phyloP scores from a whole-genome alignment of 495 filamentous ascomycete species.

The Mytilinidion resinicola region DNA sequence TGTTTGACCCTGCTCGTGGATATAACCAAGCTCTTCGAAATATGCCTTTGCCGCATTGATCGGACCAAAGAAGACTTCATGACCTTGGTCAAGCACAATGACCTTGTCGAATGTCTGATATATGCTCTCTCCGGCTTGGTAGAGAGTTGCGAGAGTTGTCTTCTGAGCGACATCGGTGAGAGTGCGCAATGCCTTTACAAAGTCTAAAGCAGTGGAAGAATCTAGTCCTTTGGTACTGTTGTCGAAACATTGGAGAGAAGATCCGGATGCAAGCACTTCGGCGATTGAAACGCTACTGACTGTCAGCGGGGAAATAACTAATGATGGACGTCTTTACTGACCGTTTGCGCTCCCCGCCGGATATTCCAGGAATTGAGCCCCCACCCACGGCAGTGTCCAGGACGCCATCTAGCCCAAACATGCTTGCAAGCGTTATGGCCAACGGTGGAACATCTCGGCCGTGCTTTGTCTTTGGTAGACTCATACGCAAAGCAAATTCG shows the following conservation, averaged over 20 bases:
- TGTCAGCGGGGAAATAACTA: too few relatives aligned
- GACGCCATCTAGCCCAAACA: conserved; percentile 69
- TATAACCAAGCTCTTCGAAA: conserved; percentile 57
- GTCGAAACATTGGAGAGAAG: conserved; percentile 57
- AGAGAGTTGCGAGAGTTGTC: conserved; percentile 56
- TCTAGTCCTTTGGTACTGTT: conserved; percentile 61
- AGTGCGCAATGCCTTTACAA: conserved; percentile 53
- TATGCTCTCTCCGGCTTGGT: conserved; percentile 61
- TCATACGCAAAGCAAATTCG: conserved; percentile 58
- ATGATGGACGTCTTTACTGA: too few relatives aligned
- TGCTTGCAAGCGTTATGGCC: conserved; percentile 58
- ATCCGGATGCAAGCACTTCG: conserved; percentile 58
- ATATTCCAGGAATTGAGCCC: conserved; percentile 56
- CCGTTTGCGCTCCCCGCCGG: conserved; percentile 65
- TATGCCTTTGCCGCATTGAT: conserved; percentile 49
- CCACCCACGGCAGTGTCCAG: conserved; percentile 60
- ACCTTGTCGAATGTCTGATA: conserved; percentile 66
- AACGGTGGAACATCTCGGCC: conserved; percentile 63
- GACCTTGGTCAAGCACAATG: conserved; percentile 58
- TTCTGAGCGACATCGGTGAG: conserved; percentile 55
- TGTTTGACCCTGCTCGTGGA: conserved; percentile 52
- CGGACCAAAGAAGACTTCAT: conserved; percentile 55
- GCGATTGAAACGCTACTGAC: conserved; percentile 55
- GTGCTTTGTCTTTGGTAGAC: conserved; percentile 56
- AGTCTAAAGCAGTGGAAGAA: conserved; percentile 57